Conservation (phyloP, 257 asterid genomes). For the Solanum verrucosum region DNA sequence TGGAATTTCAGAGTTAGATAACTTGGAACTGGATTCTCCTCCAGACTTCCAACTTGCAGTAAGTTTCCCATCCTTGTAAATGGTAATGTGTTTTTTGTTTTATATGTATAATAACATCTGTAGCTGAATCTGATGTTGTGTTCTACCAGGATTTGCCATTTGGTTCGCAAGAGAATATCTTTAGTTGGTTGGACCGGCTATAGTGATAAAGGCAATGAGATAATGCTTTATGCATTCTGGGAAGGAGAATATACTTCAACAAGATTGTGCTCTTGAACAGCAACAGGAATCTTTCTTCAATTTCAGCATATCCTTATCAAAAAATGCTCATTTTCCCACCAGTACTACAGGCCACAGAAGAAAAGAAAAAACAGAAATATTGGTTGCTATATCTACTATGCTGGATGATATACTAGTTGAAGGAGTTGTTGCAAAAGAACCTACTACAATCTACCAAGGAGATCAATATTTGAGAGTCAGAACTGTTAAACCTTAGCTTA, state of each 20-base stretch:
- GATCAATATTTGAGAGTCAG: neutral
- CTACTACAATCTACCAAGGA: neutral
- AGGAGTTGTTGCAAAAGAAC: neutral
- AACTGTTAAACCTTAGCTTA: neutral
- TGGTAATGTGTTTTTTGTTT: neutral
- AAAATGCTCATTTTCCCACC: neutral
- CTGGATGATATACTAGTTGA: neutral
- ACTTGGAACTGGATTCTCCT: constrained; percentile 56
- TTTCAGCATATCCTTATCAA: neutral
- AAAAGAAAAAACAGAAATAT: neutral
- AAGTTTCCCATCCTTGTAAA: constrained; percentile 4
- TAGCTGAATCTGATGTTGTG: neutral
- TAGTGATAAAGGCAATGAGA: constrained; percentile 1
- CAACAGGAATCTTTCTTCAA: neutral
- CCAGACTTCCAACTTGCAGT: constrained; percentile 51
- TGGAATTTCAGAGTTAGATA: constrained; percentile 46
- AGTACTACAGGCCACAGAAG: neutral
- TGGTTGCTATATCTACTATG: neutral
- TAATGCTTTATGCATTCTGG: neutral
- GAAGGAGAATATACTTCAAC: neutral
- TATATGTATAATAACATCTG: neutral
- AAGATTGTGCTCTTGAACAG: neutral
- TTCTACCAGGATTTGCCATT: constrained; percentile 48
- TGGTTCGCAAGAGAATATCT: constrained; percentile 49
- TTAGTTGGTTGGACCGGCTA: constrained; percentile 36